Evolutionary conservation across 2,329 filamentous ascomycete genomes (phyloP), one percentile per base, ranked within the genome.

Genomic region (Sordariomycetes sp.): DNA sequence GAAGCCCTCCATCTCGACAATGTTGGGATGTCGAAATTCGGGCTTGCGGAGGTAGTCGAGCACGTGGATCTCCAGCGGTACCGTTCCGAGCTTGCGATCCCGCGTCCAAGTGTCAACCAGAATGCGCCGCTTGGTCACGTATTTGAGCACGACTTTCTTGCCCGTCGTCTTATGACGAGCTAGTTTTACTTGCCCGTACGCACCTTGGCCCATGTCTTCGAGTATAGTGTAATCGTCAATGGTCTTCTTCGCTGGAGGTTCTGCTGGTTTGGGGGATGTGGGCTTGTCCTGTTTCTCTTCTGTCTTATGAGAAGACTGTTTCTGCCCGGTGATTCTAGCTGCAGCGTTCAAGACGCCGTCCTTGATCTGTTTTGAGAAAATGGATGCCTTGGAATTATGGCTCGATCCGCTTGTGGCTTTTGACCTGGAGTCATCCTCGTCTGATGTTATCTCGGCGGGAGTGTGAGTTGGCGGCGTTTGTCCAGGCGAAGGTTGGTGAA

Each of bases 31-130:
- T 30, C 65, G 66, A 20, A 80, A 61, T 28, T 75, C 77, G 35
- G 80, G 87, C 20, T 81, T 75, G 18, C 87, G 79, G 9, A 98
- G 75, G 51, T 90, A 98, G 57, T 98, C 87, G 12, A 98, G 67
- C 23, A 98, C 92, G 49, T 98, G 92, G 42, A 98, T 96, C 57
- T 98, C 92, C 39, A 98, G 67, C 1, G 92, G 92, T 1, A 98
- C 92, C 0, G 92, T 98, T 12, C 92, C 92, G 10, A 98, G 72
- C 35, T 84, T 79, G 30, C 92, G 79, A 59, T 98, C 92, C 37
- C 92, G 78, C 21, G 90, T 96, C 92, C 92, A 98, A 1, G 92
- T 98, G 59, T 98, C 92, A 41, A 98, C 90, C 11, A 98, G 72
- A 55, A 98, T 98, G 29, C 90, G 83, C 39, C 85, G 79, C 62